These are phyloP conservation scores for Sophora flavescens DNA, from an alignment of 306 rosid genomes.

Conservation along the genomic window DNA sequence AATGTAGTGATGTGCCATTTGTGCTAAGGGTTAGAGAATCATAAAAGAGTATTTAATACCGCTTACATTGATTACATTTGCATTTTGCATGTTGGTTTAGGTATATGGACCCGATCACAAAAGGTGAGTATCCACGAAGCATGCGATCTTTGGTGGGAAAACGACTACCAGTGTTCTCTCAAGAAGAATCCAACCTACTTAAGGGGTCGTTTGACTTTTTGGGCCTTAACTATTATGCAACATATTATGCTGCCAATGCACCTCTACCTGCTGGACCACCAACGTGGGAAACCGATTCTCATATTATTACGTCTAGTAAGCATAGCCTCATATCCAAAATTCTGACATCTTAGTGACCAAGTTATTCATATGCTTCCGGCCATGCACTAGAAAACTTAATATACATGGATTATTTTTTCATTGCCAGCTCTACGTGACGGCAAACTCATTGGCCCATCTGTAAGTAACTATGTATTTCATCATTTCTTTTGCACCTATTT, in stretches of 20 bases:
- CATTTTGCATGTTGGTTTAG: conserved; percentile 40
- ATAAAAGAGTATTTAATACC: conserved; percentile 6
- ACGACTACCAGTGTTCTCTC: conserved; percentile 47
- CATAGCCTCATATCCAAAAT: not conserved
- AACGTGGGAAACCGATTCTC: conserved; percentile 47
- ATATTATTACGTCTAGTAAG: conserved; percentile 45
- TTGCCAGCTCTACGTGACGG: conserved; percentile 47
- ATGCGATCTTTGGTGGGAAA: conserved; percentile 49
- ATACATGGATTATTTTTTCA: conserved; percentile 2
- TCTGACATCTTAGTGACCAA: not conserved
- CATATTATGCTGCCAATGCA: conserved; percentile 47
- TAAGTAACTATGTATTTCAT: conserved; percentile 34
- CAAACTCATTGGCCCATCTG: conserved; percentile 43
- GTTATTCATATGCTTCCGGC: conserved; percentile 6
- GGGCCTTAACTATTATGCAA: conserved; percentile 52
- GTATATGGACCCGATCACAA: conserved; percentile 52
- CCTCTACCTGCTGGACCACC: conserved; percentile 48
- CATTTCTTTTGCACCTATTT: conserved; percentile 27
- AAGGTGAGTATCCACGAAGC: conserved; percentile 52
- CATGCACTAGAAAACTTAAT: not conserved
- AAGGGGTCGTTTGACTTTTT: conserved; percentile 53
- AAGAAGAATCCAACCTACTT: conserved; percentile 47
- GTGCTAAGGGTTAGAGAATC: conserved; percentile 9
- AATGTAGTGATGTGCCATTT: conserved; percentile 10
- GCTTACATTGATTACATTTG: conserved; percentile 20